Percentiles rank a stretch among this genome's conserved stretches.
Conservation (phyloP, 495 filamentous ascomycete genomes). For the Penicillium canariense region DNA sequence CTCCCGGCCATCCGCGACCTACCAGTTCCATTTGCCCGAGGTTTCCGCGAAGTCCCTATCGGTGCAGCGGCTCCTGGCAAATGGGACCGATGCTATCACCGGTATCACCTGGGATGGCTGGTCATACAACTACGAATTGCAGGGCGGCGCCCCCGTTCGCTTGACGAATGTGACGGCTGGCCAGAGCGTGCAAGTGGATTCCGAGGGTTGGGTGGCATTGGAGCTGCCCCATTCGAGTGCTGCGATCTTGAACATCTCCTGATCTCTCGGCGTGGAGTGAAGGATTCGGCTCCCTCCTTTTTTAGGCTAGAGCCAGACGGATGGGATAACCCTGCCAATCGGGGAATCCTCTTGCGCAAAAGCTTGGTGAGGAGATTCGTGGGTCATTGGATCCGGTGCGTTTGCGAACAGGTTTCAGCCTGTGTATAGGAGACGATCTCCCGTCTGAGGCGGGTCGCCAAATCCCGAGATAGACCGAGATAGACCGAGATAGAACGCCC, state of each 20-base stretch:
- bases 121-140: conserved; percentile 62
- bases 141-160: conserved; percentile 52
- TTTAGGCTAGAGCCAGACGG: no score
- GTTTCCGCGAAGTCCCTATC: conserved; percentile 15
- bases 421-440: no score
- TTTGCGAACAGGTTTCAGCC: no score
- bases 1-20: conserved; percentile 35
- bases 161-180: conserved; percentile 56
- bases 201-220: conserved; percentile 44
- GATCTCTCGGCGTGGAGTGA: no score
- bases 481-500: no score
- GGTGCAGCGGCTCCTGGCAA: conserved; percentile 54
- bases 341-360: no score
- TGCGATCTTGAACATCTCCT: conserved; percentile 45
- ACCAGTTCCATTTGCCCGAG: conserved; percentile 44
- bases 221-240: conserved; percentile 52
- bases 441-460: no score
- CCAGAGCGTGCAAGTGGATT: conserved; percentile 46
- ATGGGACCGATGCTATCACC: conserved; percentile 62
- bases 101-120: conserved; percentile 61
- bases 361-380: no score
- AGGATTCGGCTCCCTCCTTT: no score
- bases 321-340: no score
- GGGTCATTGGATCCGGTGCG: no score
- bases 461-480: no score